Base-by-base conservation (phyloP, 2,329 filamentous ascomycete species). In the Penicillium sp. region DNA sequence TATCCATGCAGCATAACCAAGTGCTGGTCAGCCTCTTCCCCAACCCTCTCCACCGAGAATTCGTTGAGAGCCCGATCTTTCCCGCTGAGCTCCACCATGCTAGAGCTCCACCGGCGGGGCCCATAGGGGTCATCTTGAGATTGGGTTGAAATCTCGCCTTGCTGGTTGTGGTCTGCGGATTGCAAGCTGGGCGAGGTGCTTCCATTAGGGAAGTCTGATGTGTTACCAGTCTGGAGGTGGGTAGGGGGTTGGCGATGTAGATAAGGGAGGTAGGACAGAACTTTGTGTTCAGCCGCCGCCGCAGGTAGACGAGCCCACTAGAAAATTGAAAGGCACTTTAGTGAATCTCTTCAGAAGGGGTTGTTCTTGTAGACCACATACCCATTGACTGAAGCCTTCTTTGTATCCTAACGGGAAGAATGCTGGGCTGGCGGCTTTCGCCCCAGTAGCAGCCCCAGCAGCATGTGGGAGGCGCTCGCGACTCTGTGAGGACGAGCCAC, bases 1-100 rank as follows among this genome's bases (percentile, higher is more conserved):
- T 99, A 99, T 60, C 95, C 95, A 72, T 99, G 95, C 4, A 99
- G 80, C 86, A 99, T 96, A 45, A 99, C 93, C 16, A 99, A 81
- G 44, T 91, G 95, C 69, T 98, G 88, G 47, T 96, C 88, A 0
- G 86, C 85, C 4, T 88, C 77, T 71, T 97, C 93, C 35, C 87
- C 91, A 1, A 92, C 78, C 50, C 93, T 84, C 77, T 96, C 91
- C 2, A 99, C 86, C 1, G 90, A 92, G 73, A 97, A 95, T 71
- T 99, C 95, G 71, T 99, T 98, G 61, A 99, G 75, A 3, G 88
- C 90, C 50, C 95, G 86, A 72, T 96, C 87, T 74, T 92, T 95
- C 53, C 95, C 95, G 16, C 88, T 87, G 55, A 99, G 81, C 62
- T 88, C 79, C 11, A 99, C 91, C 81, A 97, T 88, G 59, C 89